phyloP scores from a whole-genome alignment of 805 yeast genomes.

The Barnettozyma wickerhamii region DNA sequence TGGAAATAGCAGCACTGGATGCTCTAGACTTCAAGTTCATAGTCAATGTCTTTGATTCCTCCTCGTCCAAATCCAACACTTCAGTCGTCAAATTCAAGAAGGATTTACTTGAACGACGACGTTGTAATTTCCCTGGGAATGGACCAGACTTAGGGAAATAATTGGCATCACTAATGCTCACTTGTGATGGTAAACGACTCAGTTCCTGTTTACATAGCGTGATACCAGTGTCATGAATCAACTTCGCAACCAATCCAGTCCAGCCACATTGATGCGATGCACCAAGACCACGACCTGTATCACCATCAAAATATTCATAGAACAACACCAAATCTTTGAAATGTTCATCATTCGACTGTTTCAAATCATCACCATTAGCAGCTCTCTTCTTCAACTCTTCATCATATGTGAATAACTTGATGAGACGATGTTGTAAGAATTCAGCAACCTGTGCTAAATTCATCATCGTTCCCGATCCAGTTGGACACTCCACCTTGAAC shows the following conservation, averaged over 20 bases:
- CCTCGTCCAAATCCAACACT: slow-evolving; percentile 62
- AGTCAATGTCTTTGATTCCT: slow-evolving; percentile 38
- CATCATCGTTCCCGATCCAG: slow-evolving; percentile 69
- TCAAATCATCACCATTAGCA: slow-evolving; percentile 65
- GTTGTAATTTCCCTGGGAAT: slow-evolving; percentile 47
- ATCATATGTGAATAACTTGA: slow-evolving; percentile 69
- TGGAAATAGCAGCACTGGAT: slow-evolving; percentile 17
- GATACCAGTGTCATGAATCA: slow-evolving; percentile 85
- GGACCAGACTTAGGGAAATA: slow-evolving; percentile 33
- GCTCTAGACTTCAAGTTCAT: slow-evolving; percentile 18
- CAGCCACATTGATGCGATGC: slow-evolving; percentile 95
- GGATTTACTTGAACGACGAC: slow-evolving; percentile 75
- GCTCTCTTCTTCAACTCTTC: slow-evolving; percentile 63
- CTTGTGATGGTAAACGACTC: slow-evolving; percentile 3
- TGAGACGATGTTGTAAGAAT: slow-evolving; percentile 81
- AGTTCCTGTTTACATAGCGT: slow-evolving; percentile 36
- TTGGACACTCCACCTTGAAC: slow-evolving; percentile 83
- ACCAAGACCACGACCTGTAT: slow-evolving; percentile 90
- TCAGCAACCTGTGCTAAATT: slow-evolving; percentile 89
- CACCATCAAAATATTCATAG: slow-evolving; percentile 90
- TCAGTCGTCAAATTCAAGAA: slow-evolving; percentile 63
- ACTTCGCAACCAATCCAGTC: slow-evolving; percentile 90
- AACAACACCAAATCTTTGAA: slow-evolving; percentile 76
- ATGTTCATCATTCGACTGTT: slow-evolving; percentile 58
- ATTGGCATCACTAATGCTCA: slow-evolving; percentile 7